phyloP scores from a whole-genome alignment of 257 asterid genomes.

The Fraxinus americana region DNA sequence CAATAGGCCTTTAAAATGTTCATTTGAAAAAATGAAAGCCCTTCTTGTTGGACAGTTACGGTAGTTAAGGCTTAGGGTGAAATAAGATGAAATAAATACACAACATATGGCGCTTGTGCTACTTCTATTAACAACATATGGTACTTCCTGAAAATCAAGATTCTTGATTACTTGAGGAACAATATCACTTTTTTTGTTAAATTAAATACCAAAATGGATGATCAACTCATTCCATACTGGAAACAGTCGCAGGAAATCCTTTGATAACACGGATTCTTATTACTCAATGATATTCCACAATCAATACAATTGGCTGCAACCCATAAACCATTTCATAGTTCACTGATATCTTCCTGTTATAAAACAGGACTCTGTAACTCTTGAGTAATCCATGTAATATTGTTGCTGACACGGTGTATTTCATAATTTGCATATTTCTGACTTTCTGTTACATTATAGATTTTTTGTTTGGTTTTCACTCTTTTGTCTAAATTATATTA shows the following conservation, averaged over 20 bases:
- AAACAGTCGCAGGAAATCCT: neutral
- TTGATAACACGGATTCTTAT: neutral
- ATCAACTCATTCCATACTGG: neutral
- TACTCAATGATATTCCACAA: neutral
- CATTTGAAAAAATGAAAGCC: neutral
- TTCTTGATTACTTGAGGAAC: neutral
- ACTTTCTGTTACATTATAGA: neutral
- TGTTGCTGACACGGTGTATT: neutral
- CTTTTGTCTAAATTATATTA: neutral
- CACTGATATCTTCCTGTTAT: neutral
- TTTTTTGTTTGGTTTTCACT: neutral
- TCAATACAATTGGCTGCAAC: neutral
- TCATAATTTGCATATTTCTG: neutral
- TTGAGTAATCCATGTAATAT: neutral
- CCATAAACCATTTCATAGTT: neutral
- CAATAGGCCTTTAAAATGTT: neutral
- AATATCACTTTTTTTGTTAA: neutral
- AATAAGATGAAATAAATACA: no score
- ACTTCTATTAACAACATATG: no score
- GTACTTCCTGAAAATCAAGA: neutral
- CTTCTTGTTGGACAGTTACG: neutral
- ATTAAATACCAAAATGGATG: neutral
- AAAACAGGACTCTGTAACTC: neutral
- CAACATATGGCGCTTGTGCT: no score
- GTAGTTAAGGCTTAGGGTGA: no score